Percentiles rank a stretch among this genome's conserved stretches.
Evolutionary conservation across 495 filamentous ascomycete species (phyloP).

Genomic region (Xanthoparmelia taractica): DNA sequence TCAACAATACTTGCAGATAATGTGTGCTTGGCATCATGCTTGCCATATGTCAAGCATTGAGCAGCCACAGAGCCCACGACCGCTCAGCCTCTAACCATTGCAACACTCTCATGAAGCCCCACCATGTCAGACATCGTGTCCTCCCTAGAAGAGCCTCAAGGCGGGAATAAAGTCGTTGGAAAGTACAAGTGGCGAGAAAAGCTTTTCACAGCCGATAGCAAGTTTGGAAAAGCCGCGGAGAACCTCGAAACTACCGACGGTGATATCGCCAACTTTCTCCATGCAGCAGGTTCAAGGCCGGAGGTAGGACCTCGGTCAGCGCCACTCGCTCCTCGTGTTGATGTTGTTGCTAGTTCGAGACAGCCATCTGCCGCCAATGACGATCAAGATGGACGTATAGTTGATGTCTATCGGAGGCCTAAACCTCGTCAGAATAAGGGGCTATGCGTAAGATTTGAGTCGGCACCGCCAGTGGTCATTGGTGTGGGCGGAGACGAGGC

Average conservation of each 20-base stretch:
- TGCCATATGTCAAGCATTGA: constrained; percentile 1
- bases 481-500: constrained; percentile 83
- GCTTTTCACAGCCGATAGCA: constrained; percentile 39
- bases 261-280: constrained; percentile 43
- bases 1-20: not conserved
- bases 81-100: not conserved
- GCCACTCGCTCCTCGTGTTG: constrained; percentile 17
- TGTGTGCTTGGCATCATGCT: not conserved
- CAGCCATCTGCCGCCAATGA: constrained; percentile 29
- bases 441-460: constrained; percentile 62
- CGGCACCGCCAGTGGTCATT: constrained; percentile 64
- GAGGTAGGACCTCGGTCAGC: constrained; percentile 24
- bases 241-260: constrained; percentile 30
- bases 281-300: constrained; percentile 18
- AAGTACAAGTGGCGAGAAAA: constrained; percentile 44
- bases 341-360: constrained; percentile 14
- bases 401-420: constrained; percentile 23
- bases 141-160: constrained; percentile 15
- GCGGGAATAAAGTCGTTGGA: constrained; percentile 35
- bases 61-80: not conserved
- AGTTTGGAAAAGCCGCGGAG: constrained; percentile 28
- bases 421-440: constrained; percentile 48
- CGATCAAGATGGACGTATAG: constrained; percentile 18
- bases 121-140: constrained; percentile 13
- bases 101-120: not conserved